Percentiles rank a stretch among this genome's conserved stretches.
Evolutionary conservation across 1,139 yeast species (phyloP).

Genomic region (Kodamaea sp.): DNA sequence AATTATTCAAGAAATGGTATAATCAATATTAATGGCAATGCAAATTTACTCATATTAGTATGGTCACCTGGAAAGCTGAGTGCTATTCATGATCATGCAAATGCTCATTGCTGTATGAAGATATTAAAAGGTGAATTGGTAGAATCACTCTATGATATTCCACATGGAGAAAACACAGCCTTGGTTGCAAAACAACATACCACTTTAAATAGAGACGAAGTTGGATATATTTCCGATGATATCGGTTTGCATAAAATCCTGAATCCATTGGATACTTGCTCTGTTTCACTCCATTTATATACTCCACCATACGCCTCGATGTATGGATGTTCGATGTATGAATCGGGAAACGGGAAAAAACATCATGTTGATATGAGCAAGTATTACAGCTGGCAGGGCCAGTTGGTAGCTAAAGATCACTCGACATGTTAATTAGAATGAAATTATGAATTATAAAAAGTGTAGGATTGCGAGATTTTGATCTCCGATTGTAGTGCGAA

Average conservation of each 20-base stretch:
- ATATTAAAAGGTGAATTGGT: slow-evolving; percentile 56
- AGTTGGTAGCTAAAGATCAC: slow-evolving; percentile 27
- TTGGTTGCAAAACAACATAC: slow-evolving; percentile 34
- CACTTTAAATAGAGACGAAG: slow-evolving; percentile 40
- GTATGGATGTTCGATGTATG: slow-evolving; percentile 64
- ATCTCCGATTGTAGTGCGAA: neutral
- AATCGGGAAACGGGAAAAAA: slow-evolving; percentile 48
- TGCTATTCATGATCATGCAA: slow-evolving; percentile 73
- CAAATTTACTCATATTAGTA: slow-evolving; percentile 62
- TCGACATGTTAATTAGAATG: slow-evolving; percentile 27
- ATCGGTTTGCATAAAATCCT: slow-evolving; percentile 66
- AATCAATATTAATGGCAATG: slow-evolving; percentile 63
- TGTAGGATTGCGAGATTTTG: neutral
- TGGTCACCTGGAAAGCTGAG: slow-evolving; percentile 72
- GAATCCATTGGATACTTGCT: slow-evolving; percentile 48
- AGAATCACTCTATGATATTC: slow-evolving; percentile 59
- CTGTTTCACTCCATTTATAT: slow-evolving; percentile 70
- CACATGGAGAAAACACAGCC: slow-evolving; percentile 27
- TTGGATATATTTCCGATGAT: slow-evolving; percentile 64
- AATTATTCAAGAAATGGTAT: slow-evolving; percentile 63
- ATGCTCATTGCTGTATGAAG: slow-evolving; percentile 70
- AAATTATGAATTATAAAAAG: neutral
- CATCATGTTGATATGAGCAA: slow-evolving; percentile 60
- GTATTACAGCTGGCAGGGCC: slow-evolving; percentile 63
- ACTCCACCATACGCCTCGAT: slow-evolving; percentile 76